A percentile compares a stretch with the other conserved stretches of the same genome.
These are phyloP conservation scores for Malus sieversii DNA, from an alignment of 306 rosid species.

Conservation along the genomic window DNA sequence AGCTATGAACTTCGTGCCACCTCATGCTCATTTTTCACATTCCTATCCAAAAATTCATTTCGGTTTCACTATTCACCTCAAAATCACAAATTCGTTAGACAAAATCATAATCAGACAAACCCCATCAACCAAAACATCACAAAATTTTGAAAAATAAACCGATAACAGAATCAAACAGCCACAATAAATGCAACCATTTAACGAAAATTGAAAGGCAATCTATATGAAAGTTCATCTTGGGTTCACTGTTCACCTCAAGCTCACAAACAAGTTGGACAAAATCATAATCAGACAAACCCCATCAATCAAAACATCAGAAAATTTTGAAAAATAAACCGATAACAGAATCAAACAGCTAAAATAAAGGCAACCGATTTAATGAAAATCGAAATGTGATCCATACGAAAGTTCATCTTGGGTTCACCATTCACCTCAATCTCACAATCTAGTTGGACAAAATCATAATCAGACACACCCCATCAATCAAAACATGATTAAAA, in stretches of 20 bases:
- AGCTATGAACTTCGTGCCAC: not conserved
- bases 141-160: too few species aligned
- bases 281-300: not conserved
- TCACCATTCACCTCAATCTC: too few species aligned
- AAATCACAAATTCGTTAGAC: not conserved
- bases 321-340: not conserved
- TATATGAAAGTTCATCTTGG: not conserved
- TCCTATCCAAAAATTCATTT: not conserved
- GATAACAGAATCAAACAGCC: not conserved
- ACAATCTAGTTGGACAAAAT: too few species aligned
- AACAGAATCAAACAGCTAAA: conserved; percentile 3
- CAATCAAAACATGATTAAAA: too few species aligned
- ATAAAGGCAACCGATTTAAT: not conserved
- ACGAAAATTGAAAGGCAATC: too few species aligned
- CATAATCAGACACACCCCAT: too few species aligned
- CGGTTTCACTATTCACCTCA: not conserved
- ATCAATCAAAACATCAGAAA: too few species aligned
- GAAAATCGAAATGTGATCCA: too few species aligned
- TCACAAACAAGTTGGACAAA: not conserved
- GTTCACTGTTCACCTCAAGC: not conserved
- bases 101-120: not conserved
- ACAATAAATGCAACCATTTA: not conserved
- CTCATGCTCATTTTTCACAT: not conserved
- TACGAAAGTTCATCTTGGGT: too few species aligned
- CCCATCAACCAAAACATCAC: not conserved